Evolutionary conservation across 345 rosid genomes (phyloP), one percentile per base, ranked within the genome.

Genomic region (Camelina hispida): DNA sequence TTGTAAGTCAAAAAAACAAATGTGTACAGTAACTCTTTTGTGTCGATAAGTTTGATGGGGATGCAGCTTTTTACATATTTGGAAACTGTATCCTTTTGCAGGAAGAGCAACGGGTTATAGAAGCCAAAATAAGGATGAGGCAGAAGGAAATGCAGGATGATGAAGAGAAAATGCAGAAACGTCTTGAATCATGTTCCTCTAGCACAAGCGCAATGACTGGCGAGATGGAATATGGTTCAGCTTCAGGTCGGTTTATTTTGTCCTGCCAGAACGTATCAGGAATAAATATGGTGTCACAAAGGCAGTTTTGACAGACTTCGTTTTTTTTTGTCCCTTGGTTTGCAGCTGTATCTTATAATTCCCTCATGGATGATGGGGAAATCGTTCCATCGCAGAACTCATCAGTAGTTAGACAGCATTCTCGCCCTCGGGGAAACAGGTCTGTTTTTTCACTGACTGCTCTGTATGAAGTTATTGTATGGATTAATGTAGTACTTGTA

Each of bases 81-180:
- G 16, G 59, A 9, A 18, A 32, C n/a, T 57, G 46, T 53, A 51
- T 66, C 9, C 28, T 43, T 76, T 37, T 73, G 35, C 70, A 96
- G 99, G 99, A 96, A 86, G 99, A 96, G 73, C 98, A 96, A 66
- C 89, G 88, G 25, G 99, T 96, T 9, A 88, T 96, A 79, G 99
- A 96, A 88, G 98, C 99, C 48, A 85, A 90, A 81, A 91, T 93
- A 66, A 86, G 98, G 81, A 88, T 93, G 76, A 86, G 91, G 62
- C 94, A 87, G 79, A 89, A 87, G 71, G 97, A 93, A 81, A 84
- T 93, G 78, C 91, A 84, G 71, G 98, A 93, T 74, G 96, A 93
- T 15, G 95, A 93, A 81, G 93, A 89, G 80, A 85, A 86, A 83
- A 83, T 86, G 84, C 97, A 86, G 79, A 93, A 83, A 83, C 89